Base-by-base conservation (phyloP, 2,329 filamentous ascomycete genomes). In the Monilinia fructigena region DNA sequence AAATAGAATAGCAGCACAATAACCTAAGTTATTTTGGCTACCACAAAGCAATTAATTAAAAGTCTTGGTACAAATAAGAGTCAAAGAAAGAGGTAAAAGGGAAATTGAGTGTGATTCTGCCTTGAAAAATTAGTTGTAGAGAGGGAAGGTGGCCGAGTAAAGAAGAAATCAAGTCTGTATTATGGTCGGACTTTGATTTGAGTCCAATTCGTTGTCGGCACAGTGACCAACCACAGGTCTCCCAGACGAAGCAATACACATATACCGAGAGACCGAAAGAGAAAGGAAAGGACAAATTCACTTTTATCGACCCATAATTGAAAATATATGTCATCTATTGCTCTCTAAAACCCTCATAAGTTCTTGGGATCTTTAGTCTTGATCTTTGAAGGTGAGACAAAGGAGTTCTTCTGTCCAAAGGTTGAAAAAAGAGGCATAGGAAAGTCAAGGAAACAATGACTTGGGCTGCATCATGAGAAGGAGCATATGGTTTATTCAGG, bases 1-100 rank as follows among this genome's bases (percentile, higher is more conserved):
- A 50, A 61, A 42, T 61, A 50, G 50, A 50, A 40, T 38, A 14
- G 31, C 5, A 61, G 45, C 26, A 50, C 28, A 60, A 60, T 48
- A 26, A 38, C n/a, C 28, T 4, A 2, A 26, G 26, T 31, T 20
- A 50, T 50, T 28, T 20, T 38, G 18, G 31, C 28, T 26, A 61
- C 45, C 45, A 50, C 26, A 7, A 38, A 61, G 58, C 45, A 61
- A 50, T 61, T 40, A 40, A 50, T 59, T 26, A 61, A 61, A 48
- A 26, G 14, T 38, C 18, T 40, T 48, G 26, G 23, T 61, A 61
- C 45, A 50, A 50, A 61, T 47, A n/a, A 2, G 14, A 38, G 20
- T 50, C 31, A 11, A 61, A 38, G 58, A 61, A 61, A 61, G 45
- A 60, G 50, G 20, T 26, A 20, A 26, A 61, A 40, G 31, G 1